Evolutionary conservation across 371 early-diverging fungal genomes (phyloP), one percentile per base, ranked within the genome.

Genomic region (Circinella minor): DNA sequence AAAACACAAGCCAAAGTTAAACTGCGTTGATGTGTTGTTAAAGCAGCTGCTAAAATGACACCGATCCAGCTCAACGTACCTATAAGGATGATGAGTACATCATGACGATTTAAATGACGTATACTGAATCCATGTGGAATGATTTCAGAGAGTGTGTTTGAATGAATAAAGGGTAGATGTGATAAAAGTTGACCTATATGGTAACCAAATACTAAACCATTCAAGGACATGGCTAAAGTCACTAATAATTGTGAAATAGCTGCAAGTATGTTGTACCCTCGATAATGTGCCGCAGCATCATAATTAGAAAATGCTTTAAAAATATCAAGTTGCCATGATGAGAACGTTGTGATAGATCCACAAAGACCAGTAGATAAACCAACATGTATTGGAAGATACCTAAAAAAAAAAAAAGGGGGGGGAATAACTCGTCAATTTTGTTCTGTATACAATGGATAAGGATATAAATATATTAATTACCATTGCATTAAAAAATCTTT

Each of bases 291-390:
- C 39, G 66, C 61, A 15, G 62, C 77, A 54, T 65, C 20, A 15
- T 80, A 77, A 68, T 89, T 88, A 57, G 85, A 72, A 62, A 93
- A 81, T 62, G 82, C 83, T 51, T 76, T 60, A 63, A 89, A 90
- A 3, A 86, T 82, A 14, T 74, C 86, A n/a, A 89, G 70, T 62
- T 87, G 89, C 93, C 93, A 95, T 1, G 93, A 90, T 13, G 95
- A 94, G 69, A 94, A 95, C 0, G 94, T 93, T 0, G 95, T 95
- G 14, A 95, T 90, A 0, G 94, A 93, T 0, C 95, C 95, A 72
- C 95, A 95, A 18, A 95, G 84, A 1, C 95, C 95, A 10, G 91
- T 89, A 3, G 90, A 81, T 8, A 94, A 63, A 0, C 86, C 93
- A 3, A 86, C 72, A 63, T 91, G 86, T 4, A 90, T 62, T 17